These are phyloP conservation scores for Ocimum tenuiflorum DNA, from an alignment of 257 asterid species.

Conservation along the genomic window DNA sequence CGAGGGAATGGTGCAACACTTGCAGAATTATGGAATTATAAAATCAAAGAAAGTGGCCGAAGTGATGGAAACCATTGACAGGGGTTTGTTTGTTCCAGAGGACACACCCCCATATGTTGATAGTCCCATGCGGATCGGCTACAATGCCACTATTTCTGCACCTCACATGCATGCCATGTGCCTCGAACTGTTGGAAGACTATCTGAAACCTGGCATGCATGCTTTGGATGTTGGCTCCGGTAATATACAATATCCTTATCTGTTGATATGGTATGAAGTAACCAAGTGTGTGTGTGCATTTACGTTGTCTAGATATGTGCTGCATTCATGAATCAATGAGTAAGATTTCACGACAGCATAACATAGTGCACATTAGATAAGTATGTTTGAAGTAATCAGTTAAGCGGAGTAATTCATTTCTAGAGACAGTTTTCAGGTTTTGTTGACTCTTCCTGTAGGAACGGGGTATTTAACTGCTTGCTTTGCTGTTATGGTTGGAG, in stretches of 20 bases:
- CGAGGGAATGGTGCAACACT: constrained; percentile 56
- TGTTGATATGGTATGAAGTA: not conserved
- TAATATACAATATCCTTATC: constrained; percentile 12
- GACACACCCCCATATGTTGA: constrained; percentile 72
- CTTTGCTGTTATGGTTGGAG: constrained; percentile 86
- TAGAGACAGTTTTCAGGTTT: constrained; percentile 3
- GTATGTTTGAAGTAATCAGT: no score
- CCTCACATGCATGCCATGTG: constrained; percentile 97
- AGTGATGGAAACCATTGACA: constrained; percentile 66
- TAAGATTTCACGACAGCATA: no score
- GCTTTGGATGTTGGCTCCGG: constrained; percentile 94
- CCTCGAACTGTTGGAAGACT: constrained; percentile 67
- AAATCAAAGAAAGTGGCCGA: constrained; percentile 54
- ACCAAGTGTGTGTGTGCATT: not conserved
- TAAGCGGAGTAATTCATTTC: no score
- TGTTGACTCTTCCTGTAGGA: constrained; percentile 33
- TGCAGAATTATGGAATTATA: constrained; percentile 51
- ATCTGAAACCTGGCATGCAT: constrained; percentile 86
- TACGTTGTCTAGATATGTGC: not conserved
- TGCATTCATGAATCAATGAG: no score
- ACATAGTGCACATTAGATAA: no score
- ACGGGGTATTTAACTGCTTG: constrained; percentile 94
- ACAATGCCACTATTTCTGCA: constrained; percentile 89
- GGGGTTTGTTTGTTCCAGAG: constrained; percentile 79
- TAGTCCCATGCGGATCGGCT: constrained; percentile 78